Conservation (phyloP, 345 rosid genomes). For the Excoecaria cochinchinensis region DNA sequence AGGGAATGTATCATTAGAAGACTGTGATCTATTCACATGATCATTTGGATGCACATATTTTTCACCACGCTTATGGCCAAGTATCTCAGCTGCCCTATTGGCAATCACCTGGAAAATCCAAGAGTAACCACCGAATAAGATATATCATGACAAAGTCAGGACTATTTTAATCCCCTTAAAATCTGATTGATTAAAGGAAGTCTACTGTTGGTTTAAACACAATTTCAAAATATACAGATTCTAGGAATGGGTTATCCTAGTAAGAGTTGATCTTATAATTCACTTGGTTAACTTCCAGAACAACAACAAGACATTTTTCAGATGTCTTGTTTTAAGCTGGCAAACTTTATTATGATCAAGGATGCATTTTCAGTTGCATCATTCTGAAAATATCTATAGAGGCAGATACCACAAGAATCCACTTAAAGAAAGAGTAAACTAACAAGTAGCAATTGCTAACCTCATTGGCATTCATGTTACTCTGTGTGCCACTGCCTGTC, state of each 20-base stretch:
- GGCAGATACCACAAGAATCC: background rate
- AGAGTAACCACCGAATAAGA: background rate
- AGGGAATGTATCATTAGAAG: slow-evolving; percentile 96
- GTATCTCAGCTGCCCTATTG: slow-evolving; percentile 94
- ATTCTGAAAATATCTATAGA: background rate
- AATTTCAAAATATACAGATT: background rate
- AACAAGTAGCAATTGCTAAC: slow-evolving; percentile 29
- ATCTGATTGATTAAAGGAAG: background rate
- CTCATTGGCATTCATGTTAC: slow-evolving; percentile 99
- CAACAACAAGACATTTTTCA: too few relatives aligned
- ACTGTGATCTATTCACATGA: slow-evolving; percentile 91
- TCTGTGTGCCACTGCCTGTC: slow-evolving; percentile 99
- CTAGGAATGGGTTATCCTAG: background rate
- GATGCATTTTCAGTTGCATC: background rate
- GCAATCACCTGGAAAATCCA: slow-evolving; percentile 68
- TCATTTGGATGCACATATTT: slow-evolving; percentile 94
- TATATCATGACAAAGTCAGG: background rate
- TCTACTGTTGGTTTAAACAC: background rate
- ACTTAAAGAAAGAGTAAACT: background rate
- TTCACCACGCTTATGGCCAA: slow-evolving; percentile 80
- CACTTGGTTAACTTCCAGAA: background rate
- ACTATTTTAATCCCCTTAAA: background rate
- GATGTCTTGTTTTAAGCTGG: too few relatives aligned
- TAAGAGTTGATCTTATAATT: background rate
- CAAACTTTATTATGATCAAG: background rate